phyloP scores from a whole-genome alignment of 164 flowering plant genomes.

The Aristolochia californica region DNA sequence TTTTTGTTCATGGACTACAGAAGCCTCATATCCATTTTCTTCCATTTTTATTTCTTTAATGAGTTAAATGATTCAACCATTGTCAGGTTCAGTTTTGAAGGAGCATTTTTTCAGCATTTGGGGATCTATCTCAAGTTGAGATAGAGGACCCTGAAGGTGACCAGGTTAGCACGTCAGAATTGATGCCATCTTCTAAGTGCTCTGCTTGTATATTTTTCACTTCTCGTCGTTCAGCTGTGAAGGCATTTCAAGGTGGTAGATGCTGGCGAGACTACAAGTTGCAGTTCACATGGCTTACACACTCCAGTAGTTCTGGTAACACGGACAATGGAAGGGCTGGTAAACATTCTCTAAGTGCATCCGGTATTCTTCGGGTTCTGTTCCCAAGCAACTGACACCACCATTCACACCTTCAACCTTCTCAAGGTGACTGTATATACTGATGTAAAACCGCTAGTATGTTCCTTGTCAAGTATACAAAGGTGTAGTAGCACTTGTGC shows the following conservation, averaged over 20 bases:
- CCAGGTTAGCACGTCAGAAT: slow-evolving; percentile 12
- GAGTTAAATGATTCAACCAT: background rate
- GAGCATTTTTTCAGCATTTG: slow-evolving; percentile 68
- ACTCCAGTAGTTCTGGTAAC: slow-evolving; percentile 19
- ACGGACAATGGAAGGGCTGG: slow-evolving; percentile 5
- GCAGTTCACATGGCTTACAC: slow-evolving; percentile 53
- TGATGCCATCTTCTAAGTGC: slow-evolving; percentile 19
- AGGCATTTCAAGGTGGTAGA: slow-evolving; percentile 67
- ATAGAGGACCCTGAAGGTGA: slow-evolving; percentile 35
- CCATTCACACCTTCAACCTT: slow-evolving; percentile 12
- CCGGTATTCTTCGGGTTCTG: slow-evolving; percentile 17
- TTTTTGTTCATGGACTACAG: background rate
- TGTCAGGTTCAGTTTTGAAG: slow-evolving; percentile 54
- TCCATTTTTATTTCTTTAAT: too few species aligned
- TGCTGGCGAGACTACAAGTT: slow-evolving; percentile 66
- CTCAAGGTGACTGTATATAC: slow-evolving; percentile 20
- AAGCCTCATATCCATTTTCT: too few species aligned
- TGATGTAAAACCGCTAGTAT: slow-evolving; percentile 2
- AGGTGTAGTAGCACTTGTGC: slow-evolving; percentile 9
- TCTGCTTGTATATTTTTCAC: slow-evolving; percentile 49
- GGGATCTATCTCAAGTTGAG: slow-evolving; percentile 62
- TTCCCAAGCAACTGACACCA: slow-evolving; percentile 6
- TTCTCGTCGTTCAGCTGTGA: slow-evolving; percentile 70
- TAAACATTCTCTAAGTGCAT: slow-evolving; percentile 21
- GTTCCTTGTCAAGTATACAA: slow-evolving; percentile 15